Base-by-base conservation (phyloP, 2,329 filamentous ascomycete genomes). In the Aspergillus fumigatiaffinis region DNA sequence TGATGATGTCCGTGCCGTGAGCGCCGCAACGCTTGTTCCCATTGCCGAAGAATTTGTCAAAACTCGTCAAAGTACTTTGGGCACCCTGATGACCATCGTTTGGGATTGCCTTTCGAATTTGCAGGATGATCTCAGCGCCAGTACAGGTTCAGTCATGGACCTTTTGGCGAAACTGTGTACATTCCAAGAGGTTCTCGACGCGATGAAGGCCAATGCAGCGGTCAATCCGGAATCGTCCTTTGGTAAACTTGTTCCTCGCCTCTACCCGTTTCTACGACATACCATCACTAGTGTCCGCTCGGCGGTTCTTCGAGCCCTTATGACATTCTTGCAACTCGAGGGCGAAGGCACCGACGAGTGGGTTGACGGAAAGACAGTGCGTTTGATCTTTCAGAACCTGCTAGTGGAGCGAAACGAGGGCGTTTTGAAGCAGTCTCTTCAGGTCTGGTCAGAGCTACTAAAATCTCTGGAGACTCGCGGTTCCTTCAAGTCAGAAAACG, bases 81-180 rank as follows among this genome's bases (percentile, higher is more conserved):
- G 92, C 60, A 82, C 84, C 29, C 84, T 99, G 42, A 96, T 97
- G 73, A 88, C 90, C 69, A 96, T 97, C 58, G 92, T 99, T 28
- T 99, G 94, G 94, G 90, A 96, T 69, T 97, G 94, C 77, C 80
- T 99, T 25, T 96, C 93, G 3, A 95, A 96, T 71, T 80, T 99
- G n/a, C 92, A 93, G 63, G 94, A 99, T 71, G 94, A 99, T 70
- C 82, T 99, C 20, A 97, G 92, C 72, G 94, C 94, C 3, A 97
- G 94, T 72, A 99, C 95, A 9, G 94, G 94, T 50, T 95, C 92
- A 56, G 96, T 99, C 54, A 99, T 99, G 95, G 95, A 99, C 73
- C 84, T 99, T 44, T 82, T 99, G 20, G 94, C 95, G 14, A 97
- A 94, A 59, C 85, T 99, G 1, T 99, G 94, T 77, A 89, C 92